Evolutionary conservation across 257 asterid genomes (phyloP).

Genomic region (Nicotiana knightiana): DNA sequence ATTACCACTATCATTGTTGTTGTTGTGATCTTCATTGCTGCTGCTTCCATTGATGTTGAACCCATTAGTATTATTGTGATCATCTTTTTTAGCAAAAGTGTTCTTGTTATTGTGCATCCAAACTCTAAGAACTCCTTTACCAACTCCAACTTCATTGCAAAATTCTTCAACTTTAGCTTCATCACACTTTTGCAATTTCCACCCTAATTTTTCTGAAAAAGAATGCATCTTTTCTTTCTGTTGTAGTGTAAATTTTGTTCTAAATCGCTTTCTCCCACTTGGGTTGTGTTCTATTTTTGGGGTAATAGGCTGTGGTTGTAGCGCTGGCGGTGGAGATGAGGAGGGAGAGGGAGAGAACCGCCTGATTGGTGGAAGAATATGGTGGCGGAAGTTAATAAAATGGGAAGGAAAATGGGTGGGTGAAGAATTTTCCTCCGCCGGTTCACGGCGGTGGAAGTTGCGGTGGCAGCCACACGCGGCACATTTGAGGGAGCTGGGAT

Average conservation of each 20-base stretch:
- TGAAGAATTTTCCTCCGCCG: background rate
- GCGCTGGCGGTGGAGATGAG: background rate
- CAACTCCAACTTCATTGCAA: slow-evolving; percentile 32
- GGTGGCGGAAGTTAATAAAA: slow-evolving; percentile 16
- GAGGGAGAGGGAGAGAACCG: slow-evolving; percentile 7
- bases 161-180: slow-evolving; percentile 12
- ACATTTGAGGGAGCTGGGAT: slow-evolving; percentile 20
- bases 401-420: background rate
- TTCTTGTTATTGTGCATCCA: slow-evolving; percentile 51
- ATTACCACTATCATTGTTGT: background rate
- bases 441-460: slow-evolving; percentile 28
- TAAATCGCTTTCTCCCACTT: slow-evolving; percentile 16
- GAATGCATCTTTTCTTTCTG: slow-evolving; percentile 21
- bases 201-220: slow-evolving; percentile 18
- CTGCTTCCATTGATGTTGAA: slow-evolving; percentile 3
- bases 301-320: slow-evolving; percentile 3
- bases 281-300: slow-evolving; percentile 1
- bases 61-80: background rate
- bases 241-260: slow-evolving; percentile 18
- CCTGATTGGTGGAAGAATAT: background rate
- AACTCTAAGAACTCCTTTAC: slow-evolving; percentile 30
- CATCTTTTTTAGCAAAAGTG: slow-evolving; percentile 11
- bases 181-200: slow-evolving; percentile 24
- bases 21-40: background rate
- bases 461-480: slow-evolving; percentile 32